Evolutionary conservation across 2,329 filamentous ascomycete genomes (phyloP), one percentile per base, ranked within the genome.

Genomic region (Aspergillus phoenicis): DNA sequence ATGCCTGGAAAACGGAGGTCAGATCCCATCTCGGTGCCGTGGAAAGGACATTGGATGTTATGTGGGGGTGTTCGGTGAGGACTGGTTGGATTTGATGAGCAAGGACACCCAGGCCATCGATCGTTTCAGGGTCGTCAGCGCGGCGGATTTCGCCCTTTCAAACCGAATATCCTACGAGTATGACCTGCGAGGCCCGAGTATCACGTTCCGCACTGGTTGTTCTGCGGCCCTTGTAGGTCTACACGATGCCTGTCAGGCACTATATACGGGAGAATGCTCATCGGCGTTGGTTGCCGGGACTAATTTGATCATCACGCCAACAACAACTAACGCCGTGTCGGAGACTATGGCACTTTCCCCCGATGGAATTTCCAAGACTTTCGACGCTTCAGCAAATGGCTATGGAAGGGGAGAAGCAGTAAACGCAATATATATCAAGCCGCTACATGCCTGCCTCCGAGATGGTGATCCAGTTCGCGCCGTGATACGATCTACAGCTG

Each of bases 271-370:
- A 8, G 62, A 64, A 28, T 64, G 62, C 28, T 56, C 57, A 5
- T 64, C 62, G 0, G 75, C 75, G 2, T 36, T 79, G 2, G 75
- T 77, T 2, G 71, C 67, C 1, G 75, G 76, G 1, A 65, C 65
- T 1, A 77, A 71, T 43, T 52, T 78, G 1, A 73, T 78, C 45
- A 48, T 76, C 7, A 63, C 62, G 2, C 76, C 75, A 0, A 64
- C 53, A 1, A 67, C 68, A 45, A 69, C 68, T 5, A 65, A 68
- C 2, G 54, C 66, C 0, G 69, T 77, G 64, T 64, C 68, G 0
- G 68, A 73, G 17, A 67, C 76, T 17, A 70, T 73, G 3, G 70
- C 78, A 0, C 63, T 81, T 2, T 77, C 74, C 1, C 66, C 69
- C 0, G 66, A 67, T 0, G 75, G 70, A 28, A 58, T 51, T 20